Evolutionary conservation across 225 moss, liverwort and hornwort genomes (phyloP).

Genomic region (Pleurozium schreberi): DNA sequence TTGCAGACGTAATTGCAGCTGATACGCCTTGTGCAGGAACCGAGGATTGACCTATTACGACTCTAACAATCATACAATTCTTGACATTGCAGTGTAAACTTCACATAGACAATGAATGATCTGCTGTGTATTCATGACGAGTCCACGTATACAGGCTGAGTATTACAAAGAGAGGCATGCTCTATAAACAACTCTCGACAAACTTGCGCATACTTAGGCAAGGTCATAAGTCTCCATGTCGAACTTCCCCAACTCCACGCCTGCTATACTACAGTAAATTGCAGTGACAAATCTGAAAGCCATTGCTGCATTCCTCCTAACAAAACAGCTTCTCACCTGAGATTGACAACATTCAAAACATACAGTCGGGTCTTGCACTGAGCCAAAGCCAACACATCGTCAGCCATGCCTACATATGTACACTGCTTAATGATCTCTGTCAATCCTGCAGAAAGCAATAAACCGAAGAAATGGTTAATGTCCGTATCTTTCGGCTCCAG

Average conservation of each 20-base stretch:
- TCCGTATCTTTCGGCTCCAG: not conserved
- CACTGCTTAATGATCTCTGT: slow-evolving; percentile 80
- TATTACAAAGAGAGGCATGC: not conserved
- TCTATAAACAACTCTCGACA: not conserved
- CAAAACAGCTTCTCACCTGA: slow-evolving; percentile 50
- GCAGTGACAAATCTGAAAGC: not conserved
- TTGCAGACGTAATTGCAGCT: not conserved
- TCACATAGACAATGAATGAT: not conserved
- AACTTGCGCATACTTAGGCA: not conserved
- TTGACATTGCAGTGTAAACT: not conserved
- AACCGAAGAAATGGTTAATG: not conserved
- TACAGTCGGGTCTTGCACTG: slow-evolving; percentile 89
- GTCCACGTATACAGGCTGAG: not conserved
- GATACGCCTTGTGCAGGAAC: not conserved
- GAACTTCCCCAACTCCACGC: not conserved
- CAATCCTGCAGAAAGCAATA: slow-evolving; percentile 44
- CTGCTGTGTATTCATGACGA: not conserved
- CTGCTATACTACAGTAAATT: not conserved
- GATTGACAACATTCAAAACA: slow-evolving; percentile 66
- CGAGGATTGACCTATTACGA: not conserved
- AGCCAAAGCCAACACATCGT: slow-evolving; percentile 67
- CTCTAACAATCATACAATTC: not conserved
- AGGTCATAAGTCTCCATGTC: not conserved
- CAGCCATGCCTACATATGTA: slow-evolving; percentile 82
- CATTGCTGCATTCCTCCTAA: not conserved